Evolutionary conservation across 139 green algal genomes (phyloP), one percentile per base, ranked within the genome.

Genomic region (Pedinophyceae sp.): DNA sequence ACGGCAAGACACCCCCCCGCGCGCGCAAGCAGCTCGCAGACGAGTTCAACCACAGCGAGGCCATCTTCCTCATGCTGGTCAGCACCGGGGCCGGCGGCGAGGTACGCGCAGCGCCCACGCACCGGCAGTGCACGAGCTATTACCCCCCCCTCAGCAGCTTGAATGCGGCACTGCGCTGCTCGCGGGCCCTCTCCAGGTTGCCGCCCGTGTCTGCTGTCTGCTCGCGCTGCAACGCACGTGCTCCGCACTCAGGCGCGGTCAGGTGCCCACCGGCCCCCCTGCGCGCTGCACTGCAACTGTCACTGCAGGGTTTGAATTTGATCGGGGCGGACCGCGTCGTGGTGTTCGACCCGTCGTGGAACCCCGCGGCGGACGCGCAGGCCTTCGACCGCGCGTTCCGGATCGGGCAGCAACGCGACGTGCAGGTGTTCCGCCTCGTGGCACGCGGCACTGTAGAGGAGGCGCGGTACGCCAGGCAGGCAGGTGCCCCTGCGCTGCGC

Each of bases 401-500:
- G 29, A 57, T 57, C 51, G 51, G 51, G 10, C 51, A 57, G 51
- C 27, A 57, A 25, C 24, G 27, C 19, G 51, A 57, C n/a, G 40
- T 48, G 40, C 18, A 48, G 40, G 29, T 57, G 10, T 41, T 38
- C 28, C 13, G 51, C 10, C 47, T 57, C 23, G 29, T 57, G 28
- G 47, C 51, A n/a, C 23, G 28, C 29, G 51, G 51, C 16, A 57
- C 51, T 13, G 27, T 57, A 13, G 51, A 57, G 29, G 51, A 57
- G 51, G 47, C 43, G 29, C 43, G 43, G 7, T 57, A 57, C 29
- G 18, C 18, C 40, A 48, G 40, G 40, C n/a, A n/a, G n/a, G n/a
- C n/a, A n/a, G n/a, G n/a, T n/a, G n/a, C n/a, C n/a, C n/a, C n/a
- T n/a, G n/a, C n/a, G n/a, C n/a, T n/a, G n/a, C n/a, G n/a, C n/a